Percentiles rank a stretch among this genome's conserved stretches.
These are phyloP conservation scores for Pseudozyma thailandica DNA, from an alignment of 1,284 basidiomycete species.

Conservation along the genomic window DNA sequence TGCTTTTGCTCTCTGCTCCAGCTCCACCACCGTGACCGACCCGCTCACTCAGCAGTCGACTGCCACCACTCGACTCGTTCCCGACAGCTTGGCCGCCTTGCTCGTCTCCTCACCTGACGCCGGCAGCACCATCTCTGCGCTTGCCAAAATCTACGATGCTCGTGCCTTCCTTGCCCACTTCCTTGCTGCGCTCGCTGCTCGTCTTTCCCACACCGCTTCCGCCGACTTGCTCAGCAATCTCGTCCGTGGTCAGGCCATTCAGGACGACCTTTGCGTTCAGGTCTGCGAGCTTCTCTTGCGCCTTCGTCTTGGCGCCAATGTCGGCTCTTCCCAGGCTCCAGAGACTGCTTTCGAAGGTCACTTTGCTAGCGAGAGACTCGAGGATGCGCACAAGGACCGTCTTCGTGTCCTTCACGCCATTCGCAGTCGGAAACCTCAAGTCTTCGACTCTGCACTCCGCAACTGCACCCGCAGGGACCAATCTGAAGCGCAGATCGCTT, in stretches of 20 bases:
- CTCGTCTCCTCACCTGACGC: conserved; percentile 38
- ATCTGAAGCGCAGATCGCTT: conserved; percentile 28
- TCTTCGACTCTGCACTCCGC: conserved; percentile 52
- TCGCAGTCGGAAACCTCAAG: conserved; percentile 41
- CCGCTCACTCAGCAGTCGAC: conserved; percentile 28
- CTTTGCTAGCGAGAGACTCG: conserved; percentile 13
- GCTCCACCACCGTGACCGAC: conserved; percentile 28
- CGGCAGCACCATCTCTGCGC: conserved; percentile 15
- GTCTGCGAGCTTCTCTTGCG: conserved; percentile 37
- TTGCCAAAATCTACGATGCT: conserved; percentile 42
- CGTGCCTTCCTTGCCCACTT: conserved; percentile 50
- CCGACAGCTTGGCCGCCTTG: conserved; percentile 35
- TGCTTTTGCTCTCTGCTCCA: conserved; percentile 52
- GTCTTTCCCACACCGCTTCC: conserved; percentile 27
- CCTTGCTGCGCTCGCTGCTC: conserved; percentile 35
- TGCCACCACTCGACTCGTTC: conserved; percentile 33
- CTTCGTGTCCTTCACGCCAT: conserved; percentile 46
- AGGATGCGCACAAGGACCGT: conserved; percentile 36
- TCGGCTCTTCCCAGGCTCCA: conserved; percentile 26
- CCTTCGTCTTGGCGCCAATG: conserved; percentile 18
- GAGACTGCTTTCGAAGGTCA: conserved; percentile 33
- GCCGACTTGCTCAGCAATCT: conserved; percentile 36
- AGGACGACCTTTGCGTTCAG: conserved; percentile 22
- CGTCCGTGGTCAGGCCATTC: conserved; percentile 28
- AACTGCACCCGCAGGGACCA: conserved; percentile 31